Evolutionary conservation across 495 filamentous ascomycete species (phyloP).

Genomic region (Penicillium paradoxum): DNA sequence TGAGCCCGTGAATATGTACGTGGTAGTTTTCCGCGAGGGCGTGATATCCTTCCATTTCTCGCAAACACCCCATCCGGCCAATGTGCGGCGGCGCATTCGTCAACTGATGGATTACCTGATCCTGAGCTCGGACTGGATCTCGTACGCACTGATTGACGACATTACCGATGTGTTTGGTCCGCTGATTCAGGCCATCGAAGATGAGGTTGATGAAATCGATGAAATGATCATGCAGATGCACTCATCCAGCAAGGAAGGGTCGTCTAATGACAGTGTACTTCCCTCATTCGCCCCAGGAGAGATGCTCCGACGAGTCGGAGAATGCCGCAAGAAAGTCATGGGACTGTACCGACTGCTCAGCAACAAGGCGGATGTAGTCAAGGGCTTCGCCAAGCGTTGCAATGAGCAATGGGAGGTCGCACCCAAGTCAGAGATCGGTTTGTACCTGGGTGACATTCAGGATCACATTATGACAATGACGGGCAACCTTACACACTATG

Average conservation of each 20-base stretch:
- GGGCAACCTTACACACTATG: slow-evolving; percentile 87
- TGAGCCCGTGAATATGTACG: slow-evolving; percentile 95
- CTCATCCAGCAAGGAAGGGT: slow-evolving; percentile 45
- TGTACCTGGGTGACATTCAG: slow-evolving; percentile 96
- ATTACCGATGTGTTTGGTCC: slow-evolving; percentile 95
- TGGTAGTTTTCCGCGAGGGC: slow-evolving; percentile 93
- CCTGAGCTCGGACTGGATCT: slow-evolving; percentile 94
- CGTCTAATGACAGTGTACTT: slow-evolving; percentile 23
- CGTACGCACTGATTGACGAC: slow-evolving; percentile 95
- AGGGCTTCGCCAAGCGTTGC: slow-evolving; percentile 97
- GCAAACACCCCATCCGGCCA: slow-evolving; percentile 87
- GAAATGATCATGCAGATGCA: slow-evolving; percentile 75
- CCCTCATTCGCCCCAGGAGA: slow-evolving; percentile 60
- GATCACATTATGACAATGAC: slow-evolving; percentile 99
- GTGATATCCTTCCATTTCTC: slow-evolving; percentile 95
- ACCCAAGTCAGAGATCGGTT: slow-evolving; percentile 86
- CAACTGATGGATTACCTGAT: slow-evolving; percentile 93
- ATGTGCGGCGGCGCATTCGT: slow-evolving; percentile 87
- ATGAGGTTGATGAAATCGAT: slow-evolving; percentile 87
- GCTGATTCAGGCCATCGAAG: slow-evolving; percentile 80
- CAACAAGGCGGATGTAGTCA: slow-evolving; percentile 98
- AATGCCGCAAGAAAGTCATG: slow-evolving; percentile 97
- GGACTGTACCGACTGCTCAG: slow-evolving; percentile 84
- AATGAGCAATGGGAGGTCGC: slow-evolving; percentile 98
- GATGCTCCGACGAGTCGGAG: slow-evolving; percentile 85